A percentile compares a stretch with the other conserved stretches of the same genome.
phyloP scores from a whole-genome alignment of 345 rosid species.

The Populus deltoides region DNA sequence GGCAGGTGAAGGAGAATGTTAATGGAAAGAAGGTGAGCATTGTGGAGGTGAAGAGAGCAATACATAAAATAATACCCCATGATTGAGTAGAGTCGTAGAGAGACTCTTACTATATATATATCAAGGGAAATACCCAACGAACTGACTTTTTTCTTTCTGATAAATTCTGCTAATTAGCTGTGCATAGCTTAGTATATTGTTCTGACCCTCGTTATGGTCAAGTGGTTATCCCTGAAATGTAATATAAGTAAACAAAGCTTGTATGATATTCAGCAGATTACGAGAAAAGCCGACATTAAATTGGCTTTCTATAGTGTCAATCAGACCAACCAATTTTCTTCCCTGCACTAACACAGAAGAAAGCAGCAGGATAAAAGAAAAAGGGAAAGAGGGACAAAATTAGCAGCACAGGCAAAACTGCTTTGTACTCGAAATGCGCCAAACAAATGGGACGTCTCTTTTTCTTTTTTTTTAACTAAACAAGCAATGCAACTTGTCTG shows the following conservation, averaged over 20 bases:
- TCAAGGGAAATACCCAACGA: background rate
- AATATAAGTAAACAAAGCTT: background rate
- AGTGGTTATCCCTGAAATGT: background rate
- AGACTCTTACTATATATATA: background rate
- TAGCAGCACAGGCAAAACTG: no score
- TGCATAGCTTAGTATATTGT: background rate
- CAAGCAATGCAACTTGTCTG: no score
- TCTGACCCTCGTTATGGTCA: background rate
- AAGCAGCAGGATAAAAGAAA: background rate
- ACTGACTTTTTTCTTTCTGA: background rate
- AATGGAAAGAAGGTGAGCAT: constrained; percentile 74
- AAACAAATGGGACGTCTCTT: no score
- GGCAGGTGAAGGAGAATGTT: constrained; percentile 64
- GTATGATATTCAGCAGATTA: background rate
- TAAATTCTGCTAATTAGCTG: background rate
- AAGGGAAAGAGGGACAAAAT: no score
- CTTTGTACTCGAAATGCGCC: no score
- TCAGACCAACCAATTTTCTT: background rate
- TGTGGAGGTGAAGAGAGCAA: constrained; percentile 79
- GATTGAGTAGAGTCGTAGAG: background rate
- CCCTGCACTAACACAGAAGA: background rate
- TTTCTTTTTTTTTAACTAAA: no score
- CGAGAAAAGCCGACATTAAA: background rate
- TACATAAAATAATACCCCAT: constrained; percentile 56
- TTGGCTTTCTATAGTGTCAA: no score